Evolutionary conservation across 441 rosid species (phyloP), one percentile per base, ranked within the genome.

Genomic region (Gossypium trilobum): DNA sequence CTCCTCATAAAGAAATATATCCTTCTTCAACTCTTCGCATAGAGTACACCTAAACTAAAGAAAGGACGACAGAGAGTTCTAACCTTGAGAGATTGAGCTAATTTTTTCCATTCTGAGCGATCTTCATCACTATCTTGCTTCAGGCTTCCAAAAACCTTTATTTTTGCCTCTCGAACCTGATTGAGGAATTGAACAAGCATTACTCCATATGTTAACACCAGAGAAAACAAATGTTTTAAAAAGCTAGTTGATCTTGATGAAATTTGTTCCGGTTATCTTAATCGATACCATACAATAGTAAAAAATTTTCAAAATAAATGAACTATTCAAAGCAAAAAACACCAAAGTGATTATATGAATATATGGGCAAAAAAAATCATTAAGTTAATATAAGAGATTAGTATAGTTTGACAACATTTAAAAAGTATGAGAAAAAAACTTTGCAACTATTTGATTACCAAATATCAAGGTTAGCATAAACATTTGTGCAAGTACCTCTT

Each of bases 111-210:
- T 72, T 95, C 99, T n/a, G 89, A 77, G 29, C 75, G 77, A 54
- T 90, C 97, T 78, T 91, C 96, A 71, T 89, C 93, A 59, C 80
- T 85, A 25, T 81, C 96, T 78, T 84, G 96, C 75, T 90, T 91
- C 39, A 93, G 79, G 82, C 86, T 85, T 75, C 85, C 91, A 65
- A 95, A 78, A 68, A 93, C 86, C 73, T 86, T 91, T 46, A 95
- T 81, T 85, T 95, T 95, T 42, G 91, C 86, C 75, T 91, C 94
- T 68, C 96, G 89, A 80, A 95, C 85, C 99, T 95, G 81, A 77
- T 78, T 68, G 56, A 39, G 48, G 75, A 65, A 58, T 50, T 36
- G 23, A 60, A 73, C 61, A 59, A 62, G 65, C 39, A 75, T 70
- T 16, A 69, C 70, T 71, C 70, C 72, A 61, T 48, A 17, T 60